phyloP scores from a whole-genome alignment of 352 stramenopile species.

The Phytophthora megakarya region DNA sequence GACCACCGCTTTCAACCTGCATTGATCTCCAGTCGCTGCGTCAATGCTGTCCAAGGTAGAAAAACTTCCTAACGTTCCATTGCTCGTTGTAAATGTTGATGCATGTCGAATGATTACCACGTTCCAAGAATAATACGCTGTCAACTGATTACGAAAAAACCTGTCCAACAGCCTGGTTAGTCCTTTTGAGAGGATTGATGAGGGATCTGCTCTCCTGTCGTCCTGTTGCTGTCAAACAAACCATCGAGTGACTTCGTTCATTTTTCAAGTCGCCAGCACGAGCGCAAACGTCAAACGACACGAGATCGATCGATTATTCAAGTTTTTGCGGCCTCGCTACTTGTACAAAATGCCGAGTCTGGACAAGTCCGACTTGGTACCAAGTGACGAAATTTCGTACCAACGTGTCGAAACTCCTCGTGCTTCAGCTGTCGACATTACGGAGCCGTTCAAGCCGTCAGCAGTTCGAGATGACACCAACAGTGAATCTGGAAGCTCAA shows the following conservation, averaged over 20 bases:
- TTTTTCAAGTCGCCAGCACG: conserved; percentile 10
- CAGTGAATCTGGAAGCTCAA: conserved; percentile 22
- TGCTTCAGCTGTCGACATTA: conserved; percentile 5
- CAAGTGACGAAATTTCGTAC: conserved; percentile 5
- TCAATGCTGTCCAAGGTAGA: too few species aligned
- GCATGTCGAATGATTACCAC: background rate
- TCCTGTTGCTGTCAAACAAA: conserved; percentile 14
- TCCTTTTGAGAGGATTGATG: conserved; percentile 6
- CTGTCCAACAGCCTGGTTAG: background rate
- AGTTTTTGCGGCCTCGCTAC: background rate
- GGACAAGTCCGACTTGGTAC: conserved; percentile 14
- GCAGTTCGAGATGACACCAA: conserved; percentile 18
- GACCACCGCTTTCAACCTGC: too few species aligned
- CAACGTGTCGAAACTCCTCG: conserved; percentile 16
- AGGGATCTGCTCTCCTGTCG: conserved; percentile 6
- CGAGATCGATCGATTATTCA: background rate
- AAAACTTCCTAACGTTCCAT: too few species aligned
- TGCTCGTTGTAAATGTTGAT: conserved; percentile 3
- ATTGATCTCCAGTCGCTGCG: too few species aligned
- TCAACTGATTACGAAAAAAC: background rate
- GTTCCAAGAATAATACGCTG: background rate
- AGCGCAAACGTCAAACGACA: background rate
- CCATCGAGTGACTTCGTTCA: conserved; percentile 1
- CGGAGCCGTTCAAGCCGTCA: background rate
- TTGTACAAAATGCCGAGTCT: conserved; percentile 8